phyloP scores from a whole-genome alignment of 2,329 filamentous ascomycete species.

The Tympanopsis confertula region DNA sequence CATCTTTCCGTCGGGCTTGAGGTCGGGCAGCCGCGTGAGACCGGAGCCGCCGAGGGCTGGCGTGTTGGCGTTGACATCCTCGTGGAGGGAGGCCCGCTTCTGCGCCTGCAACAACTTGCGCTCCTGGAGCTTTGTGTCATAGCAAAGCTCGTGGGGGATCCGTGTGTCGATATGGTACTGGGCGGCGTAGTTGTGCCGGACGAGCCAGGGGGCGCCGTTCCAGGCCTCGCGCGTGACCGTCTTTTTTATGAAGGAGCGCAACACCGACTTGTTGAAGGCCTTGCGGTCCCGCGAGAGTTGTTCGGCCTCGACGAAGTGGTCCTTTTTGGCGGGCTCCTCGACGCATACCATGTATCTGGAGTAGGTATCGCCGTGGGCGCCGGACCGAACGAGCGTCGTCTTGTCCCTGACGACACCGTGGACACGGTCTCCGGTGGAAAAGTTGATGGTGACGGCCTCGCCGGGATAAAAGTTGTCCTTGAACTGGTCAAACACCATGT shows the following conservation, averaged over 20 bases:
- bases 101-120: slow-evolving; percentile 28
- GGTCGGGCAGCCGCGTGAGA: slow-evolving; percentile 52
- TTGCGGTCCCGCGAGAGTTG: slow-evolving; percentile 81
- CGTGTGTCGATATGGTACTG: slow-evolving; percentile 56
- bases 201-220: slow-evolving; percentile 1
- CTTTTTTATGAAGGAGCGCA: slow-evolving; percentile 88
- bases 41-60: slow-evolving; percentile 18
- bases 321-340: slow-evolving; percentile 54
- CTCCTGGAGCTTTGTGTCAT: slow-evolving; percentile 46
- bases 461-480: slow-evolving; percentile 85
- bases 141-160: slow-evolving; percentile 63
- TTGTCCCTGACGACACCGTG: slow-evolving; percentile 77
- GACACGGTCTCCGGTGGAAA: slow-evolving; percentile 56
- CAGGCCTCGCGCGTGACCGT: slow-evolving; percentile 43
- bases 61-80: slow-evolving; percentile 27
- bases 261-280: slow-evolving; percentile 85
- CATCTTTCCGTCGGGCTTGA: slow-evolving; percentile 63
- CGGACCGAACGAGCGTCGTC: slow-evolving; percentile 47
- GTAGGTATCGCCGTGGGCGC: slow-evolving; percentile 56
- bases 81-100: slow-evolving; percentile 16
- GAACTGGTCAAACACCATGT: slow-evolving; percentile 36
- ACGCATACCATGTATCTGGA: slow-evolving; percentile 74
- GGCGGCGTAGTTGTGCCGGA: slow-evolving; percentile 18
- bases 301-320: slow-evolving; percentile 68
- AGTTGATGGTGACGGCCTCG: slow-evolving; percentile 66